Base-by-base conservation (phyloP, 805 yeast species). In the Wickerhamomyces chaumierensis region DNA sequence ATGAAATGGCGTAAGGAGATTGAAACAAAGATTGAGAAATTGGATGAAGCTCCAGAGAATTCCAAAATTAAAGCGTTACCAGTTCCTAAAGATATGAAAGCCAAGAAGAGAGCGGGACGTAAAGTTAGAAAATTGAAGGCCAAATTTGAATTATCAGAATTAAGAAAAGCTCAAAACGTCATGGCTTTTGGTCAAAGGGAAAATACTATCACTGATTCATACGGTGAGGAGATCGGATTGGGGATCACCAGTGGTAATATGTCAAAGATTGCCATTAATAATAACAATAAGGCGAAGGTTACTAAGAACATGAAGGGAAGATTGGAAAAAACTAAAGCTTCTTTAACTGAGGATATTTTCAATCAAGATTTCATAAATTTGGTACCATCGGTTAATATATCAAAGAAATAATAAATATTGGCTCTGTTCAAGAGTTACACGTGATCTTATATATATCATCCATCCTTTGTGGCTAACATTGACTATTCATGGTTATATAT, bases 31-130 rank as follows among this genome's bases (percentile, higher is more conserved):
- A 63, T 92, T 7, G 85, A 77, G 33, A 85, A 84, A 48, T 58
- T 86, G 25, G 69, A 75, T 19, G 75, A 78, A 5, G 92, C 96
- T 0, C 96, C 97, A 0, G 81, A 78, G 18, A 68, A 66, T 16
- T 60, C 62, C 16, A 71, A 69, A 2, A 64, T 71, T 14, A 77
- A 76, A 42, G 79, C 88, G 0, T 69, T 87, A 36, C 86, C 86
- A 0, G 57, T 78, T 5, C 80, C 90, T 0, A 62, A 71, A 15
- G 95, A 87, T 39, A 70, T 68, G 39, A 74, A 78, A 36, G 77
- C 90, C 4, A 84, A 85, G 59, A 83, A 79, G 48, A 67, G 98
- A 49, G 96, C 94, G 2, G 98, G 98, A 1, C 65, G 77, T 46
- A 63, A 90, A 40, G 69, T 81, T 48, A 67, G 95, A 37, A 87